phyloP scores from a whole-genome alignment of 306 rosid genomes.

The Clitoria ternatea region DNA sequence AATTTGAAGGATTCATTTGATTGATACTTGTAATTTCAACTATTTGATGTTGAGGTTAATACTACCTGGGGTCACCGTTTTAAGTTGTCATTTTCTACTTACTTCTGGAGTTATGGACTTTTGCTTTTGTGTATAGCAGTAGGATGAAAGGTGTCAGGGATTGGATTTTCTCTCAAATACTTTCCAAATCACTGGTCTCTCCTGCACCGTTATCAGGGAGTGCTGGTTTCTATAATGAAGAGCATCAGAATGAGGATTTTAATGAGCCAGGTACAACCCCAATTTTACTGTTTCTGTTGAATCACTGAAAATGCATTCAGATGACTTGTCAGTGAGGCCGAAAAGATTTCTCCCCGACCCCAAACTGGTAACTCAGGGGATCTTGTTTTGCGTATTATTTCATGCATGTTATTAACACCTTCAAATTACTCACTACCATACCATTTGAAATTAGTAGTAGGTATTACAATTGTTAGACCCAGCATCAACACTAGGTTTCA shows the following conservation, averaged over 20 bases:
- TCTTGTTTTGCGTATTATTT: not conserved
- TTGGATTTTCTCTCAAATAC: conserved; percentile 77
- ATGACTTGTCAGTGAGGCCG: not conserved
- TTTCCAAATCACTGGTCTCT: conserved; percentile 68
- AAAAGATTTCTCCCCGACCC: not conserved
- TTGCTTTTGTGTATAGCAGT: conserved; percentile 40
- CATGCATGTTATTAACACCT: not conserved
- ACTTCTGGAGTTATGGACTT: not conserved
- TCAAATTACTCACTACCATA: not conserved
- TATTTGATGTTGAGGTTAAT: too few species aligned
- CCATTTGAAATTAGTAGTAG: not conserved
- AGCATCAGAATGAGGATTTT: conserved; percentile 30
- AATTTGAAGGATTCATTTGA: too few species aligned
- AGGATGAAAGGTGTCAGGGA: conserved; percentile 78
- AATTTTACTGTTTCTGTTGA: not conserved
- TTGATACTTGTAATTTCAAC: too few species aligned
- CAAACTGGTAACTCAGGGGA: not conserved
- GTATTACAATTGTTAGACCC: not conserved
- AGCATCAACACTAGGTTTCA: too few species aligned
- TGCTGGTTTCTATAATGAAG: conserved; percentile 45
- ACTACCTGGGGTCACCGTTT: not conserved
- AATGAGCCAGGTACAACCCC: conserved; percentile 62
- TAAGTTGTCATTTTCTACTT: not conserved
- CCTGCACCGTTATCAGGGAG: conserved; percentile 57
- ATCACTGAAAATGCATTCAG: not conserved